Evolutionary conservation across 2,329 filamentous ascomycete species (phyloP), one percentile per base, ranked within the genome.

Genomic region (Aspergillus caelatus): DNA sequence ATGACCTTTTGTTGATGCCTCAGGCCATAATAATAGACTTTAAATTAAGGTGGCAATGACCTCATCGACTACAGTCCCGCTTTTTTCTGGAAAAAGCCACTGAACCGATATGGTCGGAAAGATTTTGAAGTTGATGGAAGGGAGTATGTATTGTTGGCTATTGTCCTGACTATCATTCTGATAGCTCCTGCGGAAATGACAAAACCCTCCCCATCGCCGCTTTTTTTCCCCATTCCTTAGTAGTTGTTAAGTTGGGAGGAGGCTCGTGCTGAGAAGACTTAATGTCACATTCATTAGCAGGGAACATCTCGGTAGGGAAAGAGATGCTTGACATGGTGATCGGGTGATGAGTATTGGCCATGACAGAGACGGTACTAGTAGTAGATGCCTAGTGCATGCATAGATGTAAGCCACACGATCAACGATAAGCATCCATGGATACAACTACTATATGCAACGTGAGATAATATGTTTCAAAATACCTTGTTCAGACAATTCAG

Each of bases 21-120:
- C 36, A 60, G 58, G 58, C 50, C 8, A 9, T 1, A 52, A 21
- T 2, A 52, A 19, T 52, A 52, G 28, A 52, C 48, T 52, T 48
- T 46, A 12, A 32, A 11, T 41, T 48, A 41, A 34, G 32, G 48
- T 52, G 48, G 23, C 41, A 41, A 60, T 60, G 58, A 60, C 43
- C 46, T 60, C 58, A 60, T 60, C 50, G 50, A 19, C 36, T 45
- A 19, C 50, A 34, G 39, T 58, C 57, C 39, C 48, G 43, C 48
- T 52, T 60, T 45, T 41, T 60, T 56, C 58, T 60, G 58, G 45
- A 59, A 59, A 58, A 59, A 32, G 26, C 28, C 48, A 52, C 19
- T 50, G 46, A 52, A 52, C 16, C 48, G 28, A 52, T 39, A 39
- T 39, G 16, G 11, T n/a, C 12, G 8, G 39, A 32, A 32, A 9